Percentiles rank a stretch among this genome's conserved stretches.
These are phyloP conservation scores for Rhodotorula sp. DNA, from an alignment of 1,284 basidiomycete species.

Conservation along the genomic window DNA sequence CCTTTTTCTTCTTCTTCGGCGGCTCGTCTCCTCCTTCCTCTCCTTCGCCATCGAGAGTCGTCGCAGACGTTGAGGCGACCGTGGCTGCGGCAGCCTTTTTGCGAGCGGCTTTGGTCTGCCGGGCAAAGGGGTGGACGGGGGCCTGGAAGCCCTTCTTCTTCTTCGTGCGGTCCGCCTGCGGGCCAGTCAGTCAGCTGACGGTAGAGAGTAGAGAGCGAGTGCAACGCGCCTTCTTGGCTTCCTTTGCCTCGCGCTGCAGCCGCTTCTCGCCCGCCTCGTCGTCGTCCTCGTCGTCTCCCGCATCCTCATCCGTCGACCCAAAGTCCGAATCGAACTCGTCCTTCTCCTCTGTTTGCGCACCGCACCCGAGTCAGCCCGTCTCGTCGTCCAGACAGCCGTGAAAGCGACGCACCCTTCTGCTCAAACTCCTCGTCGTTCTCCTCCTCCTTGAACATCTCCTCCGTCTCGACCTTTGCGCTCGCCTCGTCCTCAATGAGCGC, in stretches of 20 bases:
- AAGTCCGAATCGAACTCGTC: conserved; percentile 77
- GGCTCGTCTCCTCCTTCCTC: background rate
- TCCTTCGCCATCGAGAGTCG: conserved; percentile 22
- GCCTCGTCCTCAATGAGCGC: conserved; percentile 41
- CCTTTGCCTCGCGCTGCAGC: conserved; percentile 60
- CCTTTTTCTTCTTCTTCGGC: conserved; percentile 22
- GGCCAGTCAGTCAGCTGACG: background rate
- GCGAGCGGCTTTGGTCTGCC: conserved; percentile 33
- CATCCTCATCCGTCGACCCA: conserved; percentile 65
- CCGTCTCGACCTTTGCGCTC: conserved; percentile 54
- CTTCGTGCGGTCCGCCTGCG: conserved; percentile 28
- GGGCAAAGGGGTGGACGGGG: conserved; percentile 36
- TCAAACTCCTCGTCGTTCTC: conserved; percentile 72
- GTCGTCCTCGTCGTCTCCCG: conserved; percentile 61
- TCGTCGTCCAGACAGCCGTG: background rate
- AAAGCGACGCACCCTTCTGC: conserved; percentile 58
- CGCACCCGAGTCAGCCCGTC: background rate
- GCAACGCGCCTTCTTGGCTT: conserved; percentile 53
- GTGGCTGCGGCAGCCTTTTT: conserved; percentile 11
- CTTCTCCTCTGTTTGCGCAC: conserved; percentile 61
- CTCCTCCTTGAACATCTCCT: conserved; percentile 54
- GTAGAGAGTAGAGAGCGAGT: background rate
- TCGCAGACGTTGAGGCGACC: conserved; percentile 32
- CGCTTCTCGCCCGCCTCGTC: conserved; percentile 60
- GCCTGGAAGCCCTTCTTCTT: conserved; percentile 34